Evolutionary conservation across 495 filamentous ascomycete genomes (phyloP).

Genomic region (Aspergillus funiculosus): DNA sequence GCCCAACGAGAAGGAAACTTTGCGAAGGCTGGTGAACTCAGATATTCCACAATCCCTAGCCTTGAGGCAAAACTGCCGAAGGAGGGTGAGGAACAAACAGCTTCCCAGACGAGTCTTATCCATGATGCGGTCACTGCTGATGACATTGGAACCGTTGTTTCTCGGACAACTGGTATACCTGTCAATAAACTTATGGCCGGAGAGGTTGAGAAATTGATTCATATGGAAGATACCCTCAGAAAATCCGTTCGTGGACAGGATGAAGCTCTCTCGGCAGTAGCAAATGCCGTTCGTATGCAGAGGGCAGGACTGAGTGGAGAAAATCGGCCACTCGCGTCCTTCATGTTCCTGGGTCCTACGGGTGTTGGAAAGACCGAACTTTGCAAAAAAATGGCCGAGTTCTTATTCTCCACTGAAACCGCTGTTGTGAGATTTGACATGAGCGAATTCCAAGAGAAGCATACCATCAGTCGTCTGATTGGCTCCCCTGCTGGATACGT

Average conservation of each 20-base stretch:
- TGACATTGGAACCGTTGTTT: slow-evolving; percentile 90
- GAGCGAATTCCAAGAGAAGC: slow-evolving; percentile 97
- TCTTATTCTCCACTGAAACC: slow-evolving; percentile 85
- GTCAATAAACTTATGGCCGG: slow-evolving; percentile 85
- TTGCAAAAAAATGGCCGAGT: slow-evolving; percentile 90
- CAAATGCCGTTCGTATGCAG: slow-evolving; percentile 92
- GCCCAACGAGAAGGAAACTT: slow-evolving; percentile 92
- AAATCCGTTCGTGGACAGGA: slow-evolving; percentile 88
- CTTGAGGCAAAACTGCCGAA: slow-evolving; percentile 74
- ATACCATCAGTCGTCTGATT: slow-evolving; percentile 89
- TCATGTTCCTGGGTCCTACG: slow-evolving; percentile 97
- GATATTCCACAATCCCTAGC: slow-evolving; percentile 77
- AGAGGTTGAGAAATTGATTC: slow-evolving; percentile 84
- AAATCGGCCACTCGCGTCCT: slow-evolving; percentile 84
- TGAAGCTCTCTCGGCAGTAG: slow-evolving; percentile 82
- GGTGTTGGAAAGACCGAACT: slow-evolving; percentile 96
- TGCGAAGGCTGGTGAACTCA: slow-evolving; percentile 75
- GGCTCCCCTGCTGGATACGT: slow-evolving; percentile 91
- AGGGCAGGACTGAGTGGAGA: slow-evolving; percentile 86
- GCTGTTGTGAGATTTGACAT: slow-evolving; percentile 95
- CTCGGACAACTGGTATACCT: slow-evolving; percentile 85
- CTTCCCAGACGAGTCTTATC: slow-evolving; percentile 54
- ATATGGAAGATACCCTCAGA: slow-evolving; percentile 88
- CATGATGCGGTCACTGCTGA: slow-evolving; percentile 91
- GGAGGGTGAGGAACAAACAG: slow-evolving; percentile 52